Base-by-base conservation (phyloP, 106 monocot genomes). In the Dendrobium nobile region DNA sequence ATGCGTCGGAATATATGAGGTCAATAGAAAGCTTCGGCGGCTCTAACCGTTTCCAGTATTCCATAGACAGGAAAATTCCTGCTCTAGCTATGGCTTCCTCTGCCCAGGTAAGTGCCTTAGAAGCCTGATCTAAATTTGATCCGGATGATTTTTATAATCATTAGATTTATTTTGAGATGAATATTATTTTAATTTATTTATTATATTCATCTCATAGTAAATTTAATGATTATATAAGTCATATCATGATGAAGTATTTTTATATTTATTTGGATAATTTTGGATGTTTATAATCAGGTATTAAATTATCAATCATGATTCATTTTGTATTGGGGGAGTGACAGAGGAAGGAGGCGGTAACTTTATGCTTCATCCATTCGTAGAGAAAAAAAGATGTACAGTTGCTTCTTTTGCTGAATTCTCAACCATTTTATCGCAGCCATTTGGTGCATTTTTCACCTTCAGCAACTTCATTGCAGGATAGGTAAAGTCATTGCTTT, bases 1-100 rank as follows among this genome's bases (percentile, higher is more conserved):
- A 90, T 54, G 90, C 90, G 0, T 90, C 90, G 0, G 90, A 90
- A 79, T 90, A 90, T 55, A 90, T 90, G 90, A 81, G 86, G 22
- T 90, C 90, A 28, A 90, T 90, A 19, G 88, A 90, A 27, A 88
- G 88, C 78, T 70, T 79, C 0, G 86, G 85, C 24, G 87, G 90
- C 18, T 90, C 90, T 3, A 90, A 88, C 67, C 87, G 88, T 19
- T 88, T 65, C 74, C 74, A 75, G 17, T 67, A 78, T 10, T 82
- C 85, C 0, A 11, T 82, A 1, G 84, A 87, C 3, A 77, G 83
- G 72, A 83, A 77, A 40, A 70, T 83, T 19, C 28, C 76, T 44
- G 79, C 80, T 31, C 56, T 79, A 16, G 76, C 67, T 47, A 44
- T 55, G 6, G 76, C 37, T 15, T 56, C 77, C 58, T 47, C 73